Evolutionary conservation across 768 basidiomycete species (phyloP).

Genomic region (Lactarius hatsudake): DNA sequence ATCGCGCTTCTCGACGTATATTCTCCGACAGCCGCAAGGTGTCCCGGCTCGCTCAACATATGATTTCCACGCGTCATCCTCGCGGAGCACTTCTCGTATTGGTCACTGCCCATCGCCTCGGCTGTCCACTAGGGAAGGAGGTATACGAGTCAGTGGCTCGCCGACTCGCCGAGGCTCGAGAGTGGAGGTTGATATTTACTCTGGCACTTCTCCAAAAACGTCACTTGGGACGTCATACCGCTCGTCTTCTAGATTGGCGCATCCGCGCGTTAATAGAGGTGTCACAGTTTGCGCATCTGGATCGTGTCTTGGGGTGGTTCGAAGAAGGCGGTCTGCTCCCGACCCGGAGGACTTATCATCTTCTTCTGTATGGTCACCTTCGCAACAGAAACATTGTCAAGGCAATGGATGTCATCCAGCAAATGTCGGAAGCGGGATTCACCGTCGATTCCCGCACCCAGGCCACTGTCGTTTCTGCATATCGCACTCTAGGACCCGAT

Average conservation of each 20-base stretch:
- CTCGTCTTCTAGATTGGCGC: conserved; percentile 69
- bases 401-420: conserved; percentile 50
- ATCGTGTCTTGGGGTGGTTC: conserved; percentile 51
- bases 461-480: conserved; percentile 53
- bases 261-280: conserved; percentile 57
- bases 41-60: conserved; percentile 14
- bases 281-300: conserved; percentile 42
- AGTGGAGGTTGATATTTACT: conserved; percentile 52
- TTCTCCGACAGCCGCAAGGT: conserved; percentile 25
- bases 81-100: conserved; percentile 46
- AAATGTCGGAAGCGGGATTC: conserved; percentile 58
- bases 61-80: conserved; percentile 31
- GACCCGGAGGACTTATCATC: conserved; percentile 63
- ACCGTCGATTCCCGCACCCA: conserved; percentile 56
- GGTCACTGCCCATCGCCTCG: conserved; percentile 47
- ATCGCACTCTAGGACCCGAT: conserved; percentile 61
- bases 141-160: conserved; percentile 58
- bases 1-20: not conserved
- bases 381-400: conserved; percentile 61
- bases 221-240: conserved; percentile 49
- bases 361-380: conserved; percentile 63
- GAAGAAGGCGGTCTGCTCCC: conserved; percentile 44
- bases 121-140: conserved; percentile 48
- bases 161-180: conserved; percentile 44
- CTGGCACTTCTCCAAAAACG: conserved; percentile 49